Evolutionary conservation across 331 rosid genomes (phyloP).

Genomic region (Erythrophleum ivorense): DNA sequence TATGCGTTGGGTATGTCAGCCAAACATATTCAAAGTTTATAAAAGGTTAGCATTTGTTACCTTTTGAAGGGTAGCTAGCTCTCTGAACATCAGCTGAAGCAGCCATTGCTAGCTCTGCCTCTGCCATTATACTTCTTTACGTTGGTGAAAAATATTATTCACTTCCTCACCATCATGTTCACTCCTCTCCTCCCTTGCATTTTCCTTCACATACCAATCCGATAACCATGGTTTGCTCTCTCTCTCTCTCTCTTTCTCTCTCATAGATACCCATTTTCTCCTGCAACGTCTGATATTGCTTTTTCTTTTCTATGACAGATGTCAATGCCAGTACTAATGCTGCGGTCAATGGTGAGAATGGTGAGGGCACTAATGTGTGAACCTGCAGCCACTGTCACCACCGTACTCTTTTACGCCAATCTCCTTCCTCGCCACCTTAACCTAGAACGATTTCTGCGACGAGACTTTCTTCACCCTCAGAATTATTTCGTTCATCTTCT

Average conservation of each 20-base stretch:
- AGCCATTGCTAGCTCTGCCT: too few relatives aligned
- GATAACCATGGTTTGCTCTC: too few relatives aligned
- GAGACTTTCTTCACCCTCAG: conserved; percentile 43
- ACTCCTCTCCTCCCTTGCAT: too few relatives aligned
- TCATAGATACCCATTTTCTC: not conserved
- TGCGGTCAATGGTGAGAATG: conserved; percentile 40
- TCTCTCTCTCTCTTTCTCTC: not conserved
- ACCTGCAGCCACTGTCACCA: conserved; percentile 43
- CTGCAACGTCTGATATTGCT: not conserved
- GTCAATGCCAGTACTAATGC: conserved; percentile 21
- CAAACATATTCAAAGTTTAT: conserved; percentile 18
- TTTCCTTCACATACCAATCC: too few relatives aligned
- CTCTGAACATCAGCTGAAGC: not conserved
- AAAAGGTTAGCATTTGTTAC: not conserved
- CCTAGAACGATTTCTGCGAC: conserved; percentile 42
- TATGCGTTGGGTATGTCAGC: too few relatives aligned
- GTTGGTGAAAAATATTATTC: too few relatives aligned
- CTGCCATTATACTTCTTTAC: too few relatives aligned
- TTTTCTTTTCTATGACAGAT: not conserved
- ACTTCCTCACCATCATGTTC: too few relatives aligned
- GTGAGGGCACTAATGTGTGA: conserved; percentile 38
- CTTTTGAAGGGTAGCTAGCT: conserved; percentile 15
- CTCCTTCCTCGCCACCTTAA: conserved; percentile 46
- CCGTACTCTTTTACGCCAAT: conserved; percentile 44
- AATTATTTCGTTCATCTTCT: conserved; percentile 50